Conservation (phyloP, 2,329 filamentous ascomycete species). For the Gaeumannomyces tritici region DNA sequence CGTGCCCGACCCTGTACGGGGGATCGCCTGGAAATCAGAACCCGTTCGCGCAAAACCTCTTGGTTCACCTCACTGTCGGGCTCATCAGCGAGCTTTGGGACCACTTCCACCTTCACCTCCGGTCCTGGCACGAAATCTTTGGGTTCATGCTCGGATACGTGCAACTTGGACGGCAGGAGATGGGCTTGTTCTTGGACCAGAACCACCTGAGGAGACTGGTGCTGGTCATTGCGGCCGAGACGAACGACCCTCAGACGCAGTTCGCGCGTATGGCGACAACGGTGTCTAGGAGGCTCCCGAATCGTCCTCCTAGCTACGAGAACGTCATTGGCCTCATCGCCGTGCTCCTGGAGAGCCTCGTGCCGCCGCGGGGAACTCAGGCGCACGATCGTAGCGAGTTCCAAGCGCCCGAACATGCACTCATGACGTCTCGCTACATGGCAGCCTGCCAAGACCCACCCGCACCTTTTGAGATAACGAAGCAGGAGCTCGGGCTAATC, state of each 20-base stretch:
- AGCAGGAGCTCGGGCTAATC: constrained; percentile 9
- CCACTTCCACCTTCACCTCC: constrained; percentile 49
- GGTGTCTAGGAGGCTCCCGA: constrained; percentile 38
- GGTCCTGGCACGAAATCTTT: constrained; percentile 72
- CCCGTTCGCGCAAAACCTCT: constrained; percentile 12
- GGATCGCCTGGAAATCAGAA: constrained; percentile 7
- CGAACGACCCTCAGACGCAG: constrained; percentile 36
- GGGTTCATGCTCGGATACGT: constrained; percentile 59
- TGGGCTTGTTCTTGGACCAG: constrained; percentile 46
- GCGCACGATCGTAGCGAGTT: background rate
- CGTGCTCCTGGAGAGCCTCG: constrained; percentile 31
- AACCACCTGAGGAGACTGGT: constrained; percentile 51
- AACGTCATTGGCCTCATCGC: constrained; percentile 41
- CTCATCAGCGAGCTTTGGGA: constrained; percentile 39
- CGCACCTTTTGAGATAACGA: constrained; percentile 11
- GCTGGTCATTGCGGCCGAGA: constrained; percentile 52
- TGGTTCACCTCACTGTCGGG: constrained; percentile 30
- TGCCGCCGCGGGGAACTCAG: constrained; percentile 3
- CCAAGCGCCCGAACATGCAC: background rate
- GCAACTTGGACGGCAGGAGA: constrained; percentile 48
- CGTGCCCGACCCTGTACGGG: constrained; percentile 38
- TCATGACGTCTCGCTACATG: background rate
- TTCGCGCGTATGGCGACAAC: constrained; percentile 45
- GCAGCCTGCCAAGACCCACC: constrained; percentile 8
- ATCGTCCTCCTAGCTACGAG: constrained; percentile 43